Percentiles rank a stretch among this genome's conserved stretches.
phyloP scores from a whole-genome alignment of 2,329 filamentous ascomycete species.

The Clarireedia sp. region DNA sequence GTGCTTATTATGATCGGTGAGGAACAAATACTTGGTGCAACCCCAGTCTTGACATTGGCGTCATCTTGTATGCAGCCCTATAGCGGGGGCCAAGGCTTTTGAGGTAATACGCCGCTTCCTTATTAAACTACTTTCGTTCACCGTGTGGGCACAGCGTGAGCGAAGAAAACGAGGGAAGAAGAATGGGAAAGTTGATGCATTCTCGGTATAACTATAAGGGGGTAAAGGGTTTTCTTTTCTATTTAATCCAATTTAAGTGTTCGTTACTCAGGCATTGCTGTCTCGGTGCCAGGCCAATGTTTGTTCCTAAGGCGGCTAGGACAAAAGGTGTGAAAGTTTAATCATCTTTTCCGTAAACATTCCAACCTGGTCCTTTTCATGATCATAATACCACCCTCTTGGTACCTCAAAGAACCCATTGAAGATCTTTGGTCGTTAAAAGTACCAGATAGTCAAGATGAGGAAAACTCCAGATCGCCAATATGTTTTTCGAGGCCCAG shows the following conservation, averaged over 20 bases:
- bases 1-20: constrained; percentile 11
- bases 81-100: not conserved
- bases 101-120: not conserved
- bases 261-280: constrained; percentile 4
- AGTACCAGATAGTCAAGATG: no score
- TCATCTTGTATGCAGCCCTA: constrained; percentile 8
- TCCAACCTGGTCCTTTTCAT: no score
- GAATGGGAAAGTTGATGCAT: not conserved
- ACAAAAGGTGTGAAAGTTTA: not conserved
- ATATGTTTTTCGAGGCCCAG: no score
- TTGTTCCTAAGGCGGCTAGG: not conserved
- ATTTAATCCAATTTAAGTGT: not conserved
- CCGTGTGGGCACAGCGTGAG: not conserved
- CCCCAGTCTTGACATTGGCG: constrained; percentile 2
- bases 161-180: not conserved
- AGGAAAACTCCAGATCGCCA: no score
- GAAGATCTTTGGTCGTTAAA: no score
- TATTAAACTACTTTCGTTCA: not conserved
- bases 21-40: not conserved
- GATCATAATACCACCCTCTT: no score
- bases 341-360: no score
- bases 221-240: not conserved
- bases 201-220: not conserved
- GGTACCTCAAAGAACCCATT: no score
- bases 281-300: not conserved